phyloP scores from a whole-genome alignment of 1,284 basidiomycete species.

The Lignosus rhinocerotis region DNA sequence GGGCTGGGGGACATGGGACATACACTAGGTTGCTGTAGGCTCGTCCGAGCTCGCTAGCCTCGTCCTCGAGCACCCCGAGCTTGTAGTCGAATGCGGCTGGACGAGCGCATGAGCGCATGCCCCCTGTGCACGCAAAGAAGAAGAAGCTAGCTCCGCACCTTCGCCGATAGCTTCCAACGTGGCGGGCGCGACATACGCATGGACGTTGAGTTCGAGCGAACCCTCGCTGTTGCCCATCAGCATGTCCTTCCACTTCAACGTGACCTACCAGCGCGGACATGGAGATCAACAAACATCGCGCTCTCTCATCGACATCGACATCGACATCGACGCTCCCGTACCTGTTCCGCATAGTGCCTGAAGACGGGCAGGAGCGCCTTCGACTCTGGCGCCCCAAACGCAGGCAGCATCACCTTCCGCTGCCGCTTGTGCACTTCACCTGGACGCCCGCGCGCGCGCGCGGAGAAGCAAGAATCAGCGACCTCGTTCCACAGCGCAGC shows the following conservation, averaged over 20 bases:
- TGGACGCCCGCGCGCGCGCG: too few species aligned
- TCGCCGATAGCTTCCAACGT: conserved; percentile 38
- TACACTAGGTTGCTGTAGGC: conserved; percentile 36
- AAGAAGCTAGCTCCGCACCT: conserved; percentile 40
- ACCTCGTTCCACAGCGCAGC: not conserved
- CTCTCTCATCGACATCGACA: too few species aligned
- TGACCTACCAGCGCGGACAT: conserved; percentile 37
- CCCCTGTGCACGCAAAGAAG: not conserved
- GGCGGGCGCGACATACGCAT: conserved; percentile 33
- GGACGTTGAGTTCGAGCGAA: conserved; percentile 40
- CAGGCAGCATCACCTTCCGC: conserved; percentile 44
- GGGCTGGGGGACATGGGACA: conserved; percentile 1
- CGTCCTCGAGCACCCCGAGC: conserved; percentile 32
- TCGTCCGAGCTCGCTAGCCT: conserved; percentile 29
- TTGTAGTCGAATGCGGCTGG: conserved; percentile 38
- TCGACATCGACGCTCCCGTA: too few species aligned
- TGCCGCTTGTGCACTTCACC: conserved; percentile 47
- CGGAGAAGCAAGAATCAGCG: not conserved
- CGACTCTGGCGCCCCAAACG: conserved; percentile 46
- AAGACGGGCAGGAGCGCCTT: conserved; percentile 53
- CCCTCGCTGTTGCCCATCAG: conserved; percentile 31
- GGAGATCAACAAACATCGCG: not conserved
- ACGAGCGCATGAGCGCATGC: not conserved
- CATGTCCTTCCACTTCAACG: conserved; percentile 45
- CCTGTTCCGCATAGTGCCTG: conserved; percentile 45